Conservation (phyloP, 495 filamentous ascomycete species). For the Penicillium silybi region DNA sequence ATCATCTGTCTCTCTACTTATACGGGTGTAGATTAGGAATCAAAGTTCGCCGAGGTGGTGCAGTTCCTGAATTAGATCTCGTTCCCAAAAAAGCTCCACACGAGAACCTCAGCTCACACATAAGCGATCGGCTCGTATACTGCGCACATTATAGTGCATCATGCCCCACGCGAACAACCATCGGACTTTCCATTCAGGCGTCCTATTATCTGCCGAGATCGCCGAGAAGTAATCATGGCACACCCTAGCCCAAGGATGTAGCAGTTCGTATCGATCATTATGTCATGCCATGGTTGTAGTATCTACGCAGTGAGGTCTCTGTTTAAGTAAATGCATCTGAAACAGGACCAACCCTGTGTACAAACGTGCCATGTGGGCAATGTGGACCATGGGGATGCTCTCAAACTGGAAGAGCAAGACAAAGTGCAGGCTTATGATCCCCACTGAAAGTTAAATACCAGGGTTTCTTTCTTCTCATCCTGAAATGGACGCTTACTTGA, state of each 20-base stretch:
- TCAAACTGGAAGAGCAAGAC: background rate
- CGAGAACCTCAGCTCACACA: background rate
- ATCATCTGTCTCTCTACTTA: background rate
- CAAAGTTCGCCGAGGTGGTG: background rate
- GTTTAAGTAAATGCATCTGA: background rate
- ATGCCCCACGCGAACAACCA: background rate
- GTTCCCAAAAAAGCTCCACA: background rate
- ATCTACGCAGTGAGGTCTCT: background rate
- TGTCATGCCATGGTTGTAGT: background rate
- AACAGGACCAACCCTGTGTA: conserved; percentile 8
- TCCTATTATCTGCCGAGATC: background rate
- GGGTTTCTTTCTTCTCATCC: too few relatives aligned
- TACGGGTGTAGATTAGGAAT: background rate
- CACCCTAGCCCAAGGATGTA: background rate
- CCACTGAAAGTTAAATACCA: background rate
- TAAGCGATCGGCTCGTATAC: background rate
- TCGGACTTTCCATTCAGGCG: background rate
- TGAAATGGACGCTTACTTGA: background rate
- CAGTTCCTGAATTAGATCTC: conserved; percentile 3
- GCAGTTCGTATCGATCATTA: background rate
- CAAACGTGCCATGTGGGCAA: background rate
- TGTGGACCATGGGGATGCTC: background rate
- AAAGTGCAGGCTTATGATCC: conserved; percentile 1
- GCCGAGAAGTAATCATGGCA: conserved; percentile 1
- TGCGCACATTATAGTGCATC: background rate